Percentiles rank a stretch among this genome's conserved stretches.
These are phyloP conservation scores for Macadamia tetraphylla DNA, from an alignment of 164 flowering plant genomes.

Conservation along the genomic window DNA sequence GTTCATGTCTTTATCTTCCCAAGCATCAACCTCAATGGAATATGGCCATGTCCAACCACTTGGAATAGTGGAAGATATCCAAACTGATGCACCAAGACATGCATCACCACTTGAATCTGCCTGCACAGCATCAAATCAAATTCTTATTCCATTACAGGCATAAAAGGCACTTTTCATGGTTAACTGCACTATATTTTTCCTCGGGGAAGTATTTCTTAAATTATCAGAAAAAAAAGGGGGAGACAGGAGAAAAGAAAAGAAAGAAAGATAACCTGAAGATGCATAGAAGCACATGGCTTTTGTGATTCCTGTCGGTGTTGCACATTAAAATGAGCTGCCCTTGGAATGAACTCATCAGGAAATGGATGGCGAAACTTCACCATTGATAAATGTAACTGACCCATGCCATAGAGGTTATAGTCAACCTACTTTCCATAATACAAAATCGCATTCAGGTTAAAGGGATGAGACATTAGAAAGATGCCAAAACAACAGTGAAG, in stretches of 20 bases:
- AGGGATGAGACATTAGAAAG: not conserved
- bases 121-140: conserved; percentile 34
- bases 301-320: conserved; percentile 15
- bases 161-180: not conserved
- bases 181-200: not conserved
- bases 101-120: conserved; percentile 42
- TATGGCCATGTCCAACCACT: conserved; percentile 66
- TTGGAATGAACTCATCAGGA: conserved; percentile 36
- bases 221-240: no score
- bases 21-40: conserved; percentile 27
- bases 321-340: conserved; percentile 16
- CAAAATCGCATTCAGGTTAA: conserved; percentile 1
- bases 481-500: not conserved
- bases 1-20: conserved; percentile 21
- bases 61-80: conserved; percentile 76
- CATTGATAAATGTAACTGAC: conserved; percentile 74
- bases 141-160: not conserved
- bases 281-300: conserved; percentile 16
- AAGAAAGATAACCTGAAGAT: conserved; percentile 35
- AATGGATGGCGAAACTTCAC: conserved; percentile 82
- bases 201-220: not conserved
- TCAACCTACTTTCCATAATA: conserved; percentile 45
- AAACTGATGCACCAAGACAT: conserved; percentile 34
- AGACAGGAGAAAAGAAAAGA: no score
- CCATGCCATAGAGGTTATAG: conserved; percentile 95